A percentile compares a stretch with the other conserved stretches of the same genome.
Conservation (phyloP, 2,329 filamentous ascomycete genomes). For the Monosporascus sp. region DNA sequence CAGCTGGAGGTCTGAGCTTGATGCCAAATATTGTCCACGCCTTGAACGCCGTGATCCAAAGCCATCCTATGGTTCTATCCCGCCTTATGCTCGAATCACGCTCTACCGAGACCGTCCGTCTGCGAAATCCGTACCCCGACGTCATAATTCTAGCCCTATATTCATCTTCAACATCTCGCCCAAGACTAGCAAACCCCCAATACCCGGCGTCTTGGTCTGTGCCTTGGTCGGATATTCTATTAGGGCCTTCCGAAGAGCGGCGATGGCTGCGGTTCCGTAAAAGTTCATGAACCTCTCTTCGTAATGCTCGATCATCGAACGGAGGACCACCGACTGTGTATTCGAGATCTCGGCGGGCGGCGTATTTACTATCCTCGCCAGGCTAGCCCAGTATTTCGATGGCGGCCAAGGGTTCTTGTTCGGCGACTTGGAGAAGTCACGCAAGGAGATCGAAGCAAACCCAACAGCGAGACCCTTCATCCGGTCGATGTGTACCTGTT, state of each 20-base stretch:
- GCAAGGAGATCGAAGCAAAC: conserved; percentile 75
- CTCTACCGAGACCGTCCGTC: no score
- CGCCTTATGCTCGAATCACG: no score
- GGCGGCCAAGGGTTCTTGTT: conserved; percentile 73
- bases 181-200: conserved; percentile 47
- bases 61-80: background rate
- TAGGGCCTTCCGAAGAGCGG: conserved; percentile 63
- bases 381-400: conserved; percentile 73
- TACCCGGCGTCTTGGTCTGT: conserved; percentile 41
- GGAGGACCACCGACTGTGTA: conserved; percentile 67
- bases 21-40: no score
- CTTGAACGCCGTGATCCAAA: background rate
- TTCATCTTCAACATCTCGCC: conserved; percentile 48
- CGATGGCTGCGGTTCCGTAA: conserved; percentile 73
- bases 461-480: conserved; percentile 82
- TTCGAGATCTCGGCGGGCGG: conserved; percentile 62
- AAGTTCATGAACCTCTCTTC: conserved; percentile 72
- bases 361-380: conserved; percentile 73
- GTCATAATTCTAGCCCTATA: conserved; percentile 40
- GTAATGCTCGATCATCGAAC: conserved; percentile 66
- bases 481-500: conserved; percentile 71
- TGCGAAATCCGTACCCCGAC: conserved; percentile 1
- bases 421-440: conserved; percentile 69
- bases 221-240: conserved; percentile 65
- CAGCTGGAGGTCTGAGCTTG: no score